Base-by-base conservation (phyloP, 441 rosid species). In the Mallotus repandus region DNA sequence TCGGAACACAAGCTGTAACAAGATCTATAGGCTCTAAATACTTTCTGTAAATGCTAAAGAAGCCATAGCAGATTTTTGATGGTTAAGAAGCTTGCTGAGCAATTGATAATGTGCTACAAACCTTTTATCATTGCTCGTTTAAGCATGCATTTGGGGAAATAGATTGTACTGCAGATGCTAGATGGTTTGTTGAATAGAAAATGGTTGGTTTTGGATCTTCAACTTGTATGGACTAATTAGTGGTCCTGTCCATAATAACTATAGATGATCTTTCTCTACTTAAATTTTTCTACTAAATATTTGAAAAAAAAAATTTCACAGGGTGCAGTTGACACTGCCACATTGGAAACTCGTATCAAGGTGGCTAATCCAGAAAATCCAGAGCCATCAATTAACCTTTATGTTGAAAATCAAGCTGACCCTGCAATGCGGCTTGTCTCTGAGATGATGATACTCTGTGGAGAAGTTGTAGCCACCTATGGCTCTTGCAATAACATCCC, bases 391-490 rank as follows among this genome's bases (percentile, higher is more conserved):
- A 90, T 95, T 55, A 90, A 85, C 73, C 88, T 95, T 38, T 95
- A 90, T 67, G 94, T 95, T 69, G 98, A 95, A 85, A 85, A 93
- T 79, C 98, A 94, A 78, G 90, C 97, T 66, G 93, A 92, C 38
- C 92, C 84, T 67, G 98, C 97, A 48, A 89, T 95, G 99, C 87
- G 91, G 76, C 92, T 95, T 74, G 98, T 95, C 63, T 89, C 92
- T 78, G 99, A 95, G 87, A 90, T 95, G 97, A 95, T 95, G 98
- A 84, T 95, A 78, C 98, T 95, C 66, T 95, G 99, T 78, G 99
- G 98, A 69, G 99, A 95, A 80, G 93, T 77, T 77, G 69, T 95
- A 76, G 99, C 97, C 61, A 85, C 94, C 61, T 95, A 78, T 80
- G 96, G 99, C 57, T 88, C 87, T 62, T 73, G 62, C 80, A 86